A percentile compares a stretch with the other conserved stretches of the same genome.
These are phyloP conservation scores for Aspergillus sp. DNA, from an alignment of 2,329 filamentous ascomycete genomes.

Conservation along the genomic window DNA sequence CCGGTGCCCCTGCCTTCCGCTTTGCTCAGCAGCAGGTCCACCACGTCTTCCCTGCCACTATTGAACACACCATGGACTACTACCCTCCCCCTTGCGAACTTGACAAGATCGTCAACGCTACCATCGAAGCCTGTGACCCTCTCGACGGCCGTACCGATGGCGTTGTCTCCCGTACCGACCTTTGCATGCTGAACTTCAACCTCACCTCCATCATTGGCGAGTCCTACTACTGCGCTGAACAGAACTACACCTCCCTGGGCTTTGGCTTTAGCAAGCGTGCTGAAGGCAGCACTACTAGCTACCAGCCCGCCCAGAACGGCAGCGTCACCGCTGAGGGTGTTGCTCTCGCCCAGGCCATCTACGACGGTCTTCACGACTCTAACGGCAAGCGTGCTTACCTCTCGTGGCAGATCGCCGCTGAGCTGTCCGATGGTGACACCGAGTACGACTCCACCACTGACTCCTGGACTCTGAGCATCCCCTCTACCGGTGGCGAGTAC, in stretches of 20 bases:
- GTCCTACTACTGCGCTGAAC: constrained; percentile 48
- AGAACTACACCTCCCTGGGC: constrained; percentile 29
- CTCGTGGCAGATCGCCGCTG: constrained; percentile 32
- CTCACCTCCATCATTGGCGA: constrained; percentile 50
- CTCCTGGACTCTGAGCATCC: constrained; percentile 34
- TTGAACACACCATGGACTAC: constrained; percentile 47
- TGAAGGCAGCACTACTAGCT: constrained; percentile 27
- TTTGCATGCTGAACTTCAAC: constrained; percentile 52
- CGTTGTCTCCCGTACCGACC: constrained; percentile 53
- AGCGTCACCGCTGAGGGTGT: constrained; percentile 32
- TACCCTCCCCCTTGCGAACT: constrained; percentile 43
- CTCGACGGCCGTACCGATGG: constrained; percentile 59
- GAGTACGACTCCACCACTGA: constrained; percentile 31
- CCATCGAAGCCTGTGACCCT: constrained; percentile 57
- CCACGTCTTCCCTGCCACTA: constrained; percentile 42
- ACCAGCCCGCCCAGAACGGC: constrained; percentile 36
- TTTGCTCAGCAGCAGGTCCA: constrained; percentile 48
- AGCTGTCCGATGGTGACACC: constrained; percentile 30
- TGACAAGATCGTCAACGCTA: constrained; percentile 51
- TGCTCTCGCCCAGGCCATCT: constrained; percentile 39
- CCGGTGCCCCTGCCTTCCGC: constrained; percentile 52
- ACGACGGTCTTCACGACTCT: constrained; percentile 46
- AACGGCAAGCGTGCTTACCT: constrained; percentile 47
- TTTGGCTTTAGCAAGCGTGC: constrained; percentile 33
- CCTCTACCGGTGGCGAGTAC: constrained; percentile 44